Conservation (phyloP, 768 basidiomycete species). For the Mycena albidolilacea region DNA sequence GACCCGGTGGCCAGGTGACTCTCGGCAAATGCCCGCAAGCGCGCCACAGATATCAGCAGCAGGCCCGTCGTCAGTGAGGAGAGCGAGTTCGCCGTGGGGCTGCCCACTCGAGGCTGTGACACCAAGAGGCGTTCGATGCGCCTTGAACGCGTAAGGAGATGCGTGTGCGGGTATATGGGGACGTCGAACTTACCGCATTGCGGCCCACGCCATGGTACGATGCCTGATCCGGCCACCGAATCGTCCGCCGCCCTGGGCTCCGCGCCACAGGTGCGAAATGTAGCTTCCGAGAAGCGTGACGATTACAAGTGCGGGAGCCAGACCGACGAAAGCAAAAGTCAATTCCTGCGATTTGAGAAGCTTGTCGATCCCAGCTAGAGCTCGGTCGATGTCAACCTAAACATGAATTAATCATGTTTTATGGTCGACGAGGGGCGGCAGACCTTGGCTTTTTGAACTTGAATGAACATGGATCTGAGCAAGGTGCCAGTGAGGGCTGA, state of each 20-base stretch:
- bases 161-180: neutral
- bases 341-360: constrained; percentile 94
- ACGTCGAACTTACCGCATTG: constrained; percentile 68
- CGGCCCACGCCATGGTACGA: constrained; percentile 74
- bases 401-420: neutral
- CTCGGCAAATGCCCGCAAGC: constrained; percentile 77
- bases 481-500: constrained; percentile 87
- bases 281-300: constrained; percentile 78
- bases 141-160: constrained; percentile 47
- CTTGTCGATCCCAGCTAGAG: constrained; percentile 89
- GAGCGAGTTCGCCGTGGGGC: constrained; percentile 46
- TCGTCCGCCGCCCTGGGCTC: constrained; percentile 62
- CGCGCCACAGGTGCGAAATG: constrained; percentile 63
- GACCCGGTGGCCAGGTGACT: constrained; percentile 69
- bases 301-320: constrained; percentile 89
- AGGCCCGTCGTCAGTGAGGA: constrained; percentile 80
- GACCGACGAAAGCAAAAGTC: constrained; percentile 97
- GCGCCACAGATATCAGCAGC: constrained; percentile 78
- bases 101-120: constrained; percentile 54
- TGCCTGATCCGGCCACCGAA: constrained; percentile 70
- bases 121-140: constrained; percentile 80
- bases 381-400: constrained; percentile 31
- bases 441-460: constrained; percentile 95
- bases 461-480: constrained; percentile 88
- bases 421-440: neutral